These are phyloP conservation scores for Stagonosporopsis rhizophila DNA, from an alignment of 2,329 filamentous ascomycete species.

Conservation along the genomic window DNA sequence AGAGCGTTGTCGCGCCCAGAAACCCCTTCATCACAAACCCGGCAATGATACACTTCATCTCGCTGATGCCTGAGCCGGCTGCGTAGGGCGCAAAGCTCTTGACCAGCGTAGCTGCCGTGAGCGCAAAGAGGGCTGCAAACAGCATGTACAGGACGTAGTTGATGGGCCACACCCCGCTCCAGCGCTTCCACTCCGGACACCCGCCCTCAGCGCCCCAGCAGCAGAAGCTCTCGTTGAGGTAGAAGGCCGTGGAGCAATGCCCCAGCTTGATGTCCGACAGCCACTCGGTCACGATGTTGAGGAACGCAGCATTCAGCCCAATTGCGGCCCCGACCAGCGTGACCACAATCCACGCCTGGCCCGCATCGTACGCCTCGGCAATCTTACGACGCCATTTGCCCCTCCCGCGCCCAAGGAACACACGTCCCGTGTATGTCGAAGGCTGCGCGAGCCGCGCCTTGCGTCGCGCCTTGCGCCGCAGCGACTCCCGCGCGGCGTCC, in stretches of 20 bases:
- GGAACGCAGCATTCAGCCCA: slow-evolving; percentile 86
- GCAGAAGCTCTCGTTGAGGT: slow-evolving; percentile 96
- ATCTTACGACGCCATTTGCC: slow-evolving; percentile 76
- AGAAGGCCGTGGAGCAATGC: slow-evolving; percentile 95
- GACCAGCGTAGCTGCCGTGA: slow-evolving; percentile 82
- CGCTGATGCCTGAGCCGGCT: slow-evolving; percentile 93
- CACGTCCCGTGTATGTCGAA: neutral
- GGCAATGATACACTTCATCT: slow-evolving; percentile 99
- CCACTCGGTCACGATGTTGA: slow-evolving; percentile 98
- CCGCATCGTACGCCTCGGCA: slow-evolving; percentile 90
- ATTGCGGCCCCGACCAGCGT: slow-evolving; percentile 93
- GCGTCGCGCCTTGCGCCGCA: slow-evolving; percentile 77
- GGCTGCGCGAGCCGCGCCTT: slow-evolving; percentile 66
- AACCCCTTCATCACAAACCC: slow-evolving; percentile 99
- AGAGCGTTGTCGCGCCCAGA: slow-evolving; percentile 84
- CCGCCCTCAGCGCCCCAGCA: slow-evolving; percentile 95
- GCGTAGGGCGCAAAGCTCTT: slow-evolving; percentile 94
- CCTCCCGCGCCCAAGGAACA: slow-evolving; percentile 69
- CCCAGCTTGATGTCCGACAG: slow-evolving; percentile 93
- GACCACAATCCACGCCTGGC: slow-evolving; percentile 97
- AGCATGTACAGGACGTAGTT: slow-evolving; percentile 91
- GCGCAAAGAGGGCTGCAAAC: slow-evolving; percentile 84
- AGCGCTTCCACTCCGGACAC: slow-evolving; percentile 86
- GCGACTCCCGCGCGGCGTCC: slow-evolving; percentile 89
- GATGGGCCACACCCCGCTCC: slow-evolving; percentile 77